phyloP scores from a whole-genome alignment of 306 rosid species.

The Amphicarpaea edgeworthii region DNA sequence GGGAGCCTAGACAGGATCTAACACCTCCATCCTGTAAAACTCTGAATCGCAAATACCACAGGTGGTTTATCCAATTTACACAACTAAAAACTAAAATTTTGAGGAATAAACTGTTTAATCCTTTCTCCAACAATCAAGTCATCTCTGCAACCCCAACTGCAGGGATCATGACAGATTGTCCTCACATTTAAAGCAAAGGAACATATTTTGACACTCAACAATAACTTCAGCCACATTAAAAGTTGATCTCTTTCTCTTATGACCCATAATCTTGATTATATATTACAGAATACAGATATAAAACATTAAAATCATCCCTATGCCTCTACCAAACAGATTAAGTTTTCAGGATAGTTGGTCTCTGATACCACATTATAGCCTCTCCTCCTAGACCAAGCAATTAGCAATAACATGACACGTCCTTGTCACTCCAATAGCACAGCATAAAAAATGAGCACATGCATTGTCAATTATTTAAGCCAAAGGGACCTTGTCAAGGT shows the following conservation, averaged over 20 bases:
- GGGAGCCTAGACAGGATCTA: not conserved
- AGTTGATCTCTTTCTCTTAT: constrained; percentile 1
- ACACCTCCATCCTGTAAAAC: not conserved
- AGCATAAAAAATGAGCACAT: constrained; percentile 9
- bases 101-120: not conserved
- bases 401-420: not conserved
- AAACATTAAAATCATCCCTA: not conserved
- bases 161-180: constrained; percentile 29
- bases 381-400: not conserved
- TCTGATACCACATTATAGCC: not conserved
- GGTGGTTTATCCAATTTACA: not conserved
- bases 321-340: constrained; percentile 4
- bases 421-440: constrained; percentile 13
- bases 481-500: not conserved
- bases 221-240: constrained; percentile 9
- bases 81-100: not conserved
- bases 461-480: not conserved
- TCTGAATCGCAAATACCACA: not conserved
- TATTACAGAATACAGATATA: constrained; percentile 16
- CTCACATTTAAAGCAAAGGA: constrained; percentile 4
- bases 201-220: not conserved
- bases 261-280: not conserved
- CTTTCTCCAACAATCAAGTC: constrained; percentile 11
- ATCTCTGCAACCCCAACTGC: not conserved
- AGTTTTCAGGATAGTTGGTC: not conserved